Base-by-base conservation (phyloP, 1,284 basidiomycete genomes). In the Peniophora sp. region DNA sequence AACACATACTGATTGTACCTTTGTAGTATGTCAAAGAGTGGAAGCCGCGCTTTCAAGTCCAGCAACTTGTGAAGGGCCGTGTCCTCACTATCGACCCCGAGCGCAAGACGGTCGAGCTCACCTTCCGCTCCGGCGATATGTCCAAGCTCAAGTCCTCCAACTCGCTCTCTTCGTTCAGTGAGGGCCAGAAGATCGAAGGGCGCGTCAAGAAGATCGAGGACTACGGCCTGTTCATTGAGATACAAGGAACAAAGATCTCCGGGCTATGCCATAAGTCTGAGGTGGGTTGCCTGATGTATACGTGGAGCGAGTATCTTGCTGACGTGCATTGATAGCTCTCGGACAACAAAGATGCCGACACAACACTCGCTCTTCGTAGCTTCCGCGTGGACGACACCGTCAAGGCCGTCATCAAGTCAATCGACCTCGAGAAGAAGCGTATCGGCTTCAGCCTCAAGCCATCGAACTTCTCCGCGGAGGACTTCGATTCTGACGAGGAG, bases 221-320 rank as follows among this genome's bases (percentile, higher is more conserved):
- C 35, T 99, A 92, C 61, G 97, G 97, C 15, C 75, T 97, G 36
- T 98, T 99, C 70, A 82, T 99, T 49, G 80, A 88, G 63, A 85
- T 98, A 41, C 82, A 89, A 10, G 86, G 80, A 14, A 87, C 88
- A 1, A 87, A 86, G 60, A 72, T 98, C 47, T 86, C 79, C 51
- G 97, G 97, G 3, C 74, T 99, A 10, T 98, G 96, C 65, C 97
- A 99, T 69, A 93, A 93, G 67, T 91, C 89, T 18, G 80, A 97
- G 75, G 88, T 87, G 61, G 49, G 75, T 55, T 11, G 15, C 6
- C 48, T 47, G 17, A n/a, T 32, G 23, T 37, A 46, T 51, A 51
- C 48, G 34, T 3, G n/a, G n/a, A n/a, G 1, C 10, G 32, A 39
- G 3, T 53, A 36, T 39, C 1, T 37, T 24, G 6, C 50, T 44